A percentile compares a stretch with the other conserved stretches of the same genome.
These are phyloP conservation scores for Laetiporus sulphureus DNA, from an alignment of 1,284 basidiomycete species.

Conservation along the genomic window DNA sequence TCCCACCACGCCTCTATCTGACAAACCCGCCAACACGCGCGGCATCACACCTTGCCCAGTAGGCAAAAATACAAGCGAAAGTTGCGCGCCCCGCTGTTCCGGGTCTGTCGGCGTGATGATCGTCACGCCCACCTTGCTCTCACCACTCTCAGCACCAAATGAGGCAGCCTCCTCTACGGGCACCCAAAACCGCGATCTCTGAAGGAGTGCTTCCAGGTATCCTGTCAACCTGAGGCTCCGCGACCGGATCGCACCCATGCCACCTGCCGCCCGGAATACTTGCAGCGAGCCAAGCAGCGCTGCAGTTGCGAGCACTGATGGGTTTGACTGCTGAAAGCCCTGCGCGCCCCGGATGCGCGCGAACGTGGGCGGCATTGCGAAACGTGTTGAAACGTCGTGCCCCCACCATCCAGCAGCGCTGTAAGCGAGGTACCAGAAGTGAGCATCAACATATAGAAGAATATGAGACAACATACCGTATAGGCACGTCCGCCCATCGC, in stretches of 20 bases:
- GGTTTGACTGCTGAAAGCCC: conserved; percentile 95
- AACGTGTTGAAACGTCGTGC: conserved; percentile 81
- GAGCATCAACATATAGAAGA: conserved; percentile 5
- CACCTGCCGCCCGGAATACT: conserved; percentile 73
- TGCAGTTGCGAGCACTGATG: conserved; percentile 74
- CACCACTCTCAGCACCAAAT: conserved; percentile 16
- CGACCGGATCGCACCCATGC: conserved; percentile 61
- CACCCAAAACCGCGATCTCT: conserved; percentile 57
- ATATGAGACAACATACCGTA: conserved; percentile 14
- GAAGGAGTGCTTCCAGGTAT: conserved; percentile 62
- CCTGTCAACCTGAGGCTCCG: conserved; percentile 70
- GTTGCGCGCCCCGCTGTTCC: conserved; percentile 73
- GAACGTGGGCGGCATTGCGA: conserved; percentile 85
- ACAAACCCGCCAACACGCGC: conserved; percentile 55
- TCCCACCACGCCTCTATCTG: conserved; percentile 73
- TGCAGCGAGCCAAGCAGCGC: conserved; percentile 78
- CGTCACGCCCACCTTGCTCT: conserved; percentile 55
- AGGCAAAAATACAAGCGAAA: conserved; percentile 79
- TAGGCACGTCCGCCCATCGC: conserved; percentile 56
- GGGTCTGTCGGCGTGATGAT: conserved; percentile 79
- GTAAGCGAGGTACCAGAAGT: conserved; percentile 13
- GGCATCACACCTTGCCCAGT: conserved; percentile 61
- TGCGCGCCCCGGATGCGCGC: conserved; percentile 84
- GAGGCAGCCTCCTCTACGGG: conserved; percentile 32
- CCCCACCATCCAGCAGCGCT: conserved; percentile 98